Evolutionary conservation across 176 grass and related monocot species (phyloP), one percentile per base, ranked within the genome.

Genomic region (Avena sativa): DNA sequence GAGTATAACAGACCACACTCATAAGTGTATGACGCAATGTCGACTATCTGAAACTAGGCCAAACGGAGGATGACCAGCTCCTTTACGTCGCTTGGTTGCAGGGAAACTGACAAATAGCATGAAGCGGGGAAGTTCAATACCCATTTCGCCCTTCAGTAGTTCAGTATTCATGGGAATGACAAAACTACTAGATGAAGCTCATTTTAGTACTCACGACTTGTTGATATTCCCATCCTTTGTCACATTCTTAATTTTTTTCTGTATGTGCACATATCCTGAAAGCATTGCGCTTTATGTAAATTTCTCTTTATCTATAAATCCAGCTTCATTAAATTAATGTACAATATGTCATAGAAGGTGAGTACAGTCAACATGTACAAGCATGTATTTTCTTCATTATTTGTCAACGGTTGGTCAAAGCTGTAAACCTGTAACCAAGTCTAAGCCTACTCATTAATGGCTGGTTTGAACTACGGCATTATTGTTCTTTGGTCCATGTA

Each of bases 71-170:
- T 1, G 8, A 60, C 3, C 8, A 78, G n/a, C 19, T 85, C 12
- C 51, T 46, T 6, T 49, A 30, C 53, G 44, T 82, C 15, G 9
- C 2, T 43, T 17, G 16, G 43, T 79, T 74, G 34, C 56, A 80
- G 63, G 76, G 46, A 63, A 89, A 64, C 56, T 53, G n/a, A 74
- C 28, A 81, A 48, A 46, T 19, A 65, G 48, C 34, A 82, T 80
- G 16, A 75, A 67, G 68, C 12, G 19, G 9, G 73, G 1, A 75
- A 40, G 49, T 53, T 30, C 48, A 19, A 44, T 81, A 11, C 25
- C 49, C 68, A 76, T 85, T 43, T 59, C 56, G 10, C 19, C 49
- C 25, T 55, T 76, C 32, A 66, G 63, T 66, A 66, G 25, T 65
- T 30, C 72, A 76, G 26, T 55, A 70, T 74, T 74, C 44, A 74